Base-by-base conservation (phyloP, 2,329 filamentous ascomycete genomes). In the Aspergillus tanneri region DNA sequence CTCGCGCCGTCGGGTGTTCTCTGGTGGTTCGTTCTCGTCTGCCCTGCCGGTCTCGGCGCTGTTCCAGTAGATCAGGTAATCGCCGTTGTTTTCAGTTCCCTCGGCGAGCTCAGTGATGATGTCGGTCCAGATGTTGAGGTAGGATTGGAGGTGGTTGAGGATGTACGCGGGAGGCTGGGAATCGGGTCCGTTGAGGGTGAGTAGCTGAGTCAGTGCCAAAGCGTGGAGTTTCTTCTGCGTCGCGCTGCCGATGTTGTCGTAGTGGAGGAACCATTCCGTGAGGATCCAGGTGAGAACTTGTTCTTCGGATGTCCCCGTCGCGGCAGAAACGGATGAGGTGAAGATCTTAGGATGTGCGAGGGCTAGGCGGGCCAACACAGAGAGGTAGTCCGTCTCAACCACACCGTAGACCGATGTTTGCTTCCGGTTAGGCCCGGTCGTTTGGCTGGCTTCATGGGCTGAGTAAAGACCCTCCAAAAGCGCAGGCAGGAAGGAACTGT, bases 381-480 rank as follows among this genome's bases (percentile, higher is more conserved):
- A 81, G 62, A 95, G 87, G 66, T 95, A 96, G 64, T 96, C 88
- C 0, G 87, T 87, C 63, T 96, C 84, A 1, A 88, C 85, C 9
- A 90, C 79, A 10, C 84, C 83, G 58, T 86, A 86, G 25, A 96
- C 80, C 23, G 82, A 81, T 32, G 84, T 80, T 16, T 82, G 77
- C 56, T 80, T 87, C 21, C 80, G 80, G 61, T 88, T 87, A 0
- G 92, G 91, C 0, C 93, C 92, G 0, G 87, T 88, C 0, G 87
- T 89, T 65, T 95, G 85, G 59, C 88, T 85, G 2, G 88, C 85
- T 61, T 87, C 81, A 78, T 76, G 85, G 2, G 85, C 80, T 43
- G 85, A 80, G 61, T 83, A 83, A 1, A 92, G 76, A 7, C 80
- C 81, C 54, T 82, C 77, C 12, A 92, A 72, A 5, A 91, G 77